Base-by-base conservation (phyloP, 352 stramenopile species). In the Phytophthora colocasiae region DNA sequence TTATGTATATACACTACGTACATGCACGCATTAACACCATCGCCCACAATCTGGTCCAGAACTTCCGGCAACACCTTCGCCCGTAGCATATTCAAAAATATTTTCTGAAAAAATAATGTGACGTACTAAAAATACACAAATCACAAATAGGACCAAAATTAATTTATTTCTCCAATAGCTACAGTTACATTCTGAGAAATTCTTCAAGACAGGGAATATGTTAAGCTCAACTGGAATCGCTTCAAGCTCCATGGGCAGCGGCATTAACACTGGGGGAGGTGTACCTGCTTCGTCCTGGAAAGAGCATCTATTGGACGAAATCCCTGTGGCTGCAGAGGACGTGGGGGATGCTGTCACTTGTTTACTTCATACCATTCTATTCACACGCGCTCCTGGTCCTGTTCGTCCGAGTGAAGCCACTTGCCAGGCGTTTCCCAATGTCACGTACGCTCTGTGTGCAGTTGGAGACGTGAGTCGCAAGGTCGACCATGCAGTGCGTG, bases 311-410 rank as follows among this genome's bases (percentile, higher is more conserved):
- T 68, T 94, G 34, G 81, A 85, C n/a, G 78, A 90, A 69, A 68
- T 94, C 22, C 73, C 71, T 14, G 84, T 92, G 32, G 63, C 70
- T 8, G 61, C 80, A 12, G 68, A 79, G 47, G 82, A 93, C 59
- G 62, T 91, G 15, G 73, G 77, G 15, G 87, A 95, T 52, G 82
- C 78, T 40, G 65, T 89, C 22, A 91, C 80, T 24, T 88, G 81
- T 49, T 52, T 95, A 11, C 60, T 95, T 39, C 87, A 95, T 64
- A 93, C 83, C 5, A 90, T 95, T 56, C 70, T 95, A 19, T 95
- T 95, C 71, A 91, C 85, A 14, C 69, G 87, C 24, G 85, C 87
- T 8, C 87, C 85, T 0, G 87, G 87, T 0, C 87, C 85, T 17
- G 85, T 93, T 27, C 80, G 84, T 0, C 87, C 87, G 1, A 91